Conservation (phyloP, 768 basidiomycete genomes). For the Pleurotus cornucopiae region DNA sequence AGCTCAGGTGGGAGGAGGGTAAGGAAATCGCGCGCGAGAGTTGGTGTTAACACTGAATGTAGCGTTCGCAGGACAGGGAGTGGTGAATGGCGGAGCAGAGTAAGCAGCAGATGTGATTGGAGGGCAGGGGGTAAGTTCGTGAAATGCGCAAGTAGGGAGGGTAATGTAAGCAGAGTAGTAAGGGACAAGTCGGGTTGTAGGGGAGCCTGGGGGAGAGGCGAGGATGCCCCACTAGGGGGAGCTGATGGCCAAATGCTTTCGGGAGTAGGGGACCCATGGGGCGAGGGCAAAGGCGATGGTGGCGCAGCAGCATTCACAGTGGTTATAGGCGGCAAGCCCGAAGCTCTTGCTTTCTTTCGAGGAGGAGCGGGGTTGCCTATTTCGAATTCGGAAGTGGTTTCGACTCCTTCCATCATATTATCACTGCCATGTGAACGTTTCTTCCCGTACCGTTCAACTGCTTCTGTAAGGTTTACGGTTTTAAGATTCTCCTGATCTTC, state of each 20-base stretch:
- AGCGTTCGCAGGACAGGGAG: constrained; percentile 88
- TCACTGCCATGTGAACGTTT: constrained; percentile 68
- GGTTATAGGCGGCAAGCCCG: constrained; percentile 55
- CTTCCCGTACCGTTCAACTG: constrained; percentile 84
- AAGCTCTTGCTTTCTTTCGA: constrained; percentile 72
- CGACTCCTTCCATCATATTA: constrained; percentile 45
- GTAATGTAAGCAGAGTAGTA: constrained; percentile 82
- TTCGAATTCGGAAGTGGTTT: constrained; percentile 35
- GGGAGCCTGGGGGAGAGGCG: constrained; percentile 65
- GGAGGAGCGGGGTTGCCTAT: constrained; percentile 52
- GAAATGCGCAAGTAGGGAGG: constrained; percentile 79
- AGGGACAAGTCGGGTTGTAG: constrained; percentile 80
- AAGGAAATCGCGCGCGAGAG: constrained; percentile 92
- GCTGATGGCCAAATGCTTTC: constrained; percentile 77
- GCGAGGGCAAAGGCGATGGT: constrained; percentile 81
- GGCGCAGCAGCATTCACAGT: constrained; percentile 72
- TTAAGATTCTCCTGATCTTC: constrained; percentile 44
- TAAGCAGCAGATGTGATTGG: constrained; percentile 92
- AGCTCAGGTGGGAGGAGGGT: constrained; percentile 90
- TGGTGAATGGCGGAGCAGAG: constrained; percentile 87
- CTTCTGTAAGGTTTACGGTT: constrained; percentile 68
- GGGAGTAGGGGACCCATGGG: constrained; percentile 78
- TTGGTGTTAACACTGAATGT: constrained; percentile 84
- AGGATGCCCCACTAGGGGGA: constrained; percentile 73
- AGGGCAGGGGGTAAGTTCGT: constrained; percentile 71